Base-by-base conservation (phyloP, 1,284 basidiomycete genomes). In the Coniferiporia sulphurascens region DNA sequence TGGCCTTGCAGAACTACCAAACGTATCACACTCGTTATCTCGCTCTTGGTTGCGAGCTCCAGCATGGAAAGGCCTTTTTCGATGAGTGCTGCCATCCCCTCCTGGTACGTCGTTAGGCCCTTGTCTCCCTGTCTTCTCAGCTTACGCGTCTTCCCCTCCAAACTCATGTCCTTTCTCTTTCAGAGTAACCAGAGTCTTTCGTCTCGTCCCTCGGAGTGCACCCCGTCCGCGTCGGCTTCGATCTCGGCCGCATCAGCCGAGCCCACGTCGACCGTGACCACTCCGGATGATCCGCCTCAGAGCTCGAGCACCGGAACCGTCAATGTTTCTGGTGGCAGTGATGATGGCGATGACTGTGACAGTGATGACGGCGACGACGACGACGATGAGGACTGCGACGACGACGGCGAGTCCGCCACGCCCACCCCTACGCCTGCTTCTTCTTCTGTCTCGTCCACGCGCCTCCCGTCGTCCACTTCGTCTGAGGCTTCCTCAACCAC, bases 41-140 rank as follows among this genome's bases (percentile, higher is more conserved):
- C 55, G 77, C 78, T 38, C 69, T 90, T 63, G 74, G 73, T 55
- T 88, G 86, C 71, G 68, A 82, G 61, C 66, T 67, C 61, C 71
- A 89, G 73, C 87, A 91, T 73, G 74, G 78, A 70, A 82, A 81
- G n/a, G 49, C 72, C 21, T 92, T 90, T 78, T 90, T 87, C 69
- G 75, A 83, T 57, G 67, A 70, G 38, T 85, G 83, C 71, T 86
- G 83, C 74, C 78, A 78, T 68, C 83, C 83, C 34, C 65, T 75
- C 48, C 36, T 56, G 36, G 58, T 63, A 21, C 5, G 56, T 53
- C 27, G 27, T 12, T 36, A n/a, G 22, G 12, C 27, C 48, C 5
- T 12, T 44, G 17, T 27, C 9, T 27, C 22, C 13, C n/a, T 17
- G 48, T 46, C 49, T 21, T 56, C 48, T 13, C 27, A 15, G 27